Evolutionary conservation across 2,329 filamentous ascomycete genomes (phyloP), one percentile per base, ranked within the genome.

Genomic region (Alternaria burnsii): DNA sequence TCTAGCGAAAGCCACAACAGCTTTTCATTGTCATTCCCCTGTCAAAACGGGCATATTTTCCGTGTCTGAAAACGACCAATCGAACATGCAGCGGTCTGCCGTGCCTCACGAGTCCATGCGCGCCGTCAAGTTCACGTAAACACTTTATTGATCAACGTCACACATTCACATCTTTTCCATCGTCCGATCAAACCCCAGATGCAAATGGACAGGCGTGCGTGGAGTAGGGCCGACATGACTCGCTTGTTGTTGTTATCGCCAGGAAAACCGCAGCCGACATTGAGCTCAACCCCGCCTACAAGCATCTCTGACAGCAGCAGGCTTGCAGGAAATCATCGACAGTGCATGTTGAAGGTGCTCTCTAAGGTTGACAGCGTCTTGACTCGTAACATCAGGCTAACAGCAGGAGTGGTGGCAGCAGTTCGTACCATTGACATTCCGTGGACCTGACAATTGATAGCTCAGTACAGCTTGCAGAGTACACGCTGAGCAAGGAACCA

Each of bases 401-500:
- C 30, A 12, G 20, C 20, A 38, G 9, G 20, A 38, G 46, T 38
- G 3, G 32, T 36, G 5, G 20, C 46, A 50, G 11, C 32, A 43
- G 2, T 30, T 22, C 9, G 30, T 24, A 26, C 20, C 14, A 28
- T 24, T n/a, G 12, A 30, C 12, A 18, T 50, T 34, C n/a, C 42
- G 43, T 22, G 26, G 30, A 30, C 38, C 24, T 40, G 11, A n/a
- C 14, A 55, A 34, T 24, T 18, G 16, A 46, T 24, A 44, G n/a
- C 18, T 36, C n/a, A 14, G 32, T 6, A 18, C 16, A 8, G 14
- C 8, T 38, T 30, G 12, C n/a, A 18, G 34, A n/a, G 18, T 20
- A 24, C 1, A 46, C 18, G 7, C 32, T n/a, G 10, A 32, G 11
- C 52, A 5, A 2, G 18, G 18, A 40, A 64, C 50, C 4, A 82